Evolutionary conservation across 805 yeast species (phyloP).

Genomic region (Yamadazyma kitorensis): DNA sequence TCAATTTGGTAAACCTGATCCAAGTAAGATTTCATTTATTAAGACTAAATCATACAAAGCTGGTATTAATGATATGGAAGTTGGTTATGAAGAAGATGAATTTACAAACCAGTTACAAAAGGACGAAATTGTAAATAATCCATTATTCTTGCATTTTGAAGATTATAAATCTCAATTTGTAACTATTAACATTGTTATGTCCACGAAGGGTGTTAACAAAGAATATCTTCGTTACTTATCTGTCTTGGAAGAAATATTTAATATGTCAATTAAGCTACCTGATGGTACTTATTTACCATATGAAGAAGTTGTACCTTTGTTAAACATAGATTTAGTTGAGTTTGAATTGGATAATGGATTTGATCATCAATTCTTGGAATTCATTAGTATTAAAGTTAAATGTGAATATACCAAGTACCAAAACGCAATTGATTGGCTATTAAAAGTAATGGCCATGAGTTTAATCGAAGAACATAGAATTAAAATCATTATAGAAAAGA

Average conservation of each 20-base stretch:
- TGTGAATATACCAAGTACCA: constrained; percentile 60
- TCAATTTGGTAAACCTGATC: constrained; percentile 69
- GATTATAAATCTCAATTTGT: constrained; percentile 77
- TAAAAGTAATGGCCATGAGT: constrained; percentile 59
- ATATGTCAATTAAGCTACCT: constrained; percentile 65
- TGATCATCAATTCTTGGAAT: constrained; percentile 62
- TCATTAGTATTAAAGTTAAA: constrained; percentile 58
- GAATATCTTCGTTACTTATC: constrained; percentile 62
- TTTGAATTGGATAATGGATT: constrained; percentile 55
- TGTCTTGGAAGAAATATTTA: constrained; percentile 60
- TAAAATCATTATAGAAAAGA: constrained; percentile 59
- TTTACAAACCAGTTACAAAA: constrained; percentile 15
- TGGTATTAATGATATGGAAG: constrained; percentile 43
- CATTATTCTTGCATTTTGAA: constrained; percentile 75
- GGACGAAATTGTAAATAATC: constrained; percentile 47
- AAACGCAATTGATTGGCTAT: constrained; percentile 75
- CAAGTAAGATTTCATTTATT: constrained; percentile 70
- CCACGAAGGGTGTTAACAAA: constrained; percentile 51
- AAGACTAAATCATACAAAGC: constrained; percentile 62
- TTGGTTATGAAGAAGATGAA: constrained; percentile 26
- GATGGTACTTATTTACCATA: constrained; percentile 54
- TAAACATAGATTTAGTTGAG: constrained; percentile 72
- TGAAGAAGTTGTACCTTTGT: constrained; percentile 70
- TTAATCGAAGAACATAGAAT: constrained; percentile 73
- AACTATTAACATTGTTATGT: constrained; percentile 59